phyloP scores from a whole-genome alignment of 106 monocot genomes.

The Acorus calamus region DNA sequence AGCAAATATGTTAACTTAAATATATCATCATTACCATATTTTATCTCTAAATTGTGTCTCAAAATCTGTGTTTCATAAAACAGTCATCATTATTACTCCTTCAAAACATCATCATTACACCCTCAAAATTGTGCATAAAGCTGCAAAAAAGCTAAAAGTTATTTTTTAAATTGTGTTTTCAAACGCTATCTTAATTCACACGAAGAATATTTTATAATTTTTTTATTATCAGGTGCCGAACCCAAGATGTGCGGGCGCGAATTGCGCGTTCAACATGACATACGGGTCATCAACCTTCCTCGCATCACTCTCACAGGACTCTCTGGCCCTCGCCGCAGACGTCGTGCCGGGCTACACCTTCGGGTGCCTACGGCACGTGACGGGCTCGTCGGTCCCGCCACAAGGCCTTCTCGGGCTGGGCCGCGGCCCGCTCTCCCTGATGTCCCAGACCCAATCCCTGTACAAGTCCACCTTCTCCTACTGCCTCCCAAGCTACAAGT shows the following conservation, averaged over 20 bases:
- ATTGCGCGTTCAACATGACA: constrained; percentile 60
- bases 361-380: constrained; percentile 29
- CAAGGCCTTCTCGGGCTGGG: constrained; percentile 92
- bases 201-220: not conserved
- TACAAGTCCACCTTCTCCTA: constrained; percentile 82
- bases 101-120: no score
- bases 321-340: constrained; percentile 49
- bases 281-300: constrained; percentile 49
- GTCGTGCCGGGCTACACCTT: constrained; percentile 36
- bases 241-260: not conserved
- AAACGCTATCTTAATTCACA: no score
- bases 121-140: no score
- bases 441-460: constrained; percentile 45
- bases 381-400: constrained; percentile 44
- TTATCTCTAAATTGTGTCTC: no score
- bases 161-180: no score
- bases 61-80: no score
- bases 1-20: no score
- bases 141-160: no score
- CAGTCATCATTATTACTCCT: no score
- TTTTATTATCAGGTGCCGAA: constrained; percentile 12
- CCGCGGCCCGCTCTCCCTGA: constrained; percentile 55
- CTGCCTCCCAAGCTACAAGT: constrained; percentile 79
- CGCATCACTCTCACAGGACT: constrained; percentile 44
- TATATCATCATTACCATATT: no score